Percentiles rank a stretch among this genome's conserved stretches.
Evolutionary conservation across 108 stramenopile genomes (phyloP).

Genomic region (Cyclostephanos tholiformis): DNA sequence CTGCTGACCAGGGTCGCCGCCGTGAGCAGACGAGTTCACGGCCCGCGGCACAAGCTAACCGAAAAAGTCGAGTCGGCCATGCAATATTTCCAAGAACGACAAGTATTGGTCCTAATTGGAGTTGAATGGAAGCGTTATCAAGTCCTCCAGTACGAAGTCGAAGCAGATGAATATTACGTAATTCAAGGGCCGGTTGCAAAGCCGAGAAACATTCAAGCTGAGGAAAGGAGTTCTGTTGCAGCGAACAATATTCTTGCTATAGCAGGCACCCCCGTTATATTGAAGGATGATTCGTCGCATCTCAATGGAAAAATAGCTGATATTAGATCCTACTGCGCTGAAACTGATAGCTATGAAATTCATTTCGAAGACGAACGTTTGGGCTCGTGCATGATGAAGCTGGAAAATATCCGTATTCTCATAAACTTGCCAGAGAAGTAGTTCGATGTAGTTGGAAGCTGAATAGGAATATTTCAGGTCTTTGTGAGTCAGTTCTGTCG

Average conservation of each 20-base stretch:
- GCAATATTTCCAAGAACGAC: not conserved
- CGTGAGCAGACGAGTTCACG: slow-evolving; percentile 7
- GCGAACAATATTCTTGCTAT: not conserved
- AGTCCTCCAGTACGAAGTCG: slow-evolving; percentile 11
- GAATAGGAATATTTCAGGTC: no score
- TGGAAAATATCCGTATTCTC: no score
- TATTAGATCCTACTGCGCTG: not conserved
- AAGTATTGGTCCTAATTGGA: not conserved
- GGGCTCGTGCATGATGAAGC: not conserved
- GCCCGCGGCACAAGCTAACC: slow-evolving; percentile 8
- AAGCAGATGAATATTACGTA: slow-evolving; percentile 1
- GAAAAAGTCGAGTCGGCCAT: not conserved
- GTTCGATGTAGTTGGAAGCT: no score
- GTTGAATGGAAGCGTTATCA: not conserved
- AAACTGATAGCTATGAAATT: slow-evolving; percentile 5
- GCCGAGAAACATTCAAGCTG: slow-evolving; percentile 5
- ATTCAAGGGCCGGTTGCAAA: slow-evolving; percentile 16
- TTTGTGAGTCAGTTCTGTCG: no score
- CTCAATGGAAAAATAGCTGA: slow-evolving; percentile 20
- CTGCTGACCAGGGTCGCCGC: not conserved
- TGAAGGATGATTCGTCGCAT: slow-evolving; percentile 13
- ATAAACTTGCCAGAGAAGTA: no score
- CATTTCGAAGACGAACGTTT: slow-evolving; percentile 13
- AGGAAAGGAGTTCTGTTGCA: not conserved
- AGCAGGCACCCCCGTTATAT: slow-evolving; percentile 13